Base-by-base conservation (phyloP, 2,329 filamentous ascomycete species). In the Pestalotiopsis sp. region DNA sequence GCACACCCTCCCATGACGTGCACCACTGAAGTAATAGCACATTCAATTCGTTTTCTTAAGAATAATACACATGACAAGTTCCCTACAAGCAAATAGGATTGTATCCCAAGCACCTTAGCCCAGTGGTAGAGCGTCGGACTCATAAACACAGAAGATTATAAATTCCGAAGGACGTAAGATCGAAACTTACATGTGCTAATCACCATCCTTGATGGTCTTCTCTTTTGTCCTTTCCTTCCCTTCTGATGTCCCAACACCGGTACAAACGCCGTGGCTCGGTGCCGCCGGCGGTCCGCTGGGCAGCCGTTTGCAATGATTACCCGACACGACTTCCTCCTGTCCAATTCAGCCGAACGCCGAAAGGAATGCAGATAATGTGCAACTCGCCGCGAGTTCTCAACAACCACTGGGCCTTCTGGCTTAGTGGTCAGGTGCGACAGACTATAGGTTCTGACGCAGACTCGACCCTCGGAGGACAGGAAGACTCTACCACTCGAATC, bases 161-260 rank as follows among this genome's bases (percentile, higher is more conserved):
- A 36, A 20, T 38, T n/a, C 59, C 31, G 59, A 36, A 62, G 59
- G 31, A n/a, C 59, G 31, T 40, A 41, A 40, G 59, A 62, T 56
- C 64, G 23, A 57, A 66, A 66, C 65, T 45, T 61, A 12, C 31
- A 41, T 7, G 36, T 45, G 56, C 58, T 59, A n/a, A 60, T 49
- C 20, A 56, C 20, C n/a, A 27, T 38, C 31, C 17, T 57, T 4
- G 9, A 2, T 36, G 49, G 25, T 27, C 23, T 65, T 31, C 56
- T 52, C 36, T 38, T 23, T 27, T 20, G 17, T 45, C 0, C 1
- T 58, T 58, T 4, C 12, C 3, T 9, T 13, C 11, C 3, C 1
- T 12, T 27, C 7, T 25, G 20, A 17, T 52, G 45, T 52, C 6
- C 14, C 45, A 13, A 52, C 31, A 31, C 6, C 31, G 7, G 6